Evolutionary conservation across 805 yeast species (phyloP).

Genomic region (Candida broadrunensis): DNA sequence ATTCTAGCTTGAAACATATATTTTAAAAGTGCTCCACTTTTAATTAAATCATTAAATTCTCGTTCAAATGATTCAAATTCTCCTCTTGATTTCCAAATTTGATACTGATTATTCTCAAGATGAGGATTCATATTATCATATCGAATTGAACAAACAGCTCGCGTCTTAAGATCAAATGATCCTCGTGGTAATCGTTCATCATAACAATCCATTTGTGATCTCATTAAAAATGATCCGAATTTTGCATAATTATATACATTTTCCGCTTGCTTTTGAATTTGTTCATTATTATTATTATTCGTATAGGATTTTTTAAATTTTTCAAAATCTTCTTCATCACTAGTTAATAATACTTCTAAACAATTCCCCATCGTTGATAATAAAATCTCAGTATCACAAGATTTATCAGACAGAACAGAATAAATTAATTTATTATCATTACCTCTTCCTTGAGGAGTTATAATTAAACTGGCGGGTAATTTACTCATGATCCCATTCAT

Average conservation of each 20-base stretch:
- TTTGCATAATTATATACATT: slow-evolving; percentile 68
- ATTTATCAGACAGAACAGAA: slow-evolving; percentile 70
- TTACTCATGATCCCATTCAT: slow-evolving; percentile 41
- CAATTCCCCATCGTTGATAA: slow-evolving; percentile 76
- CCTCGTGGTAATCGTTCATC: slow-evolving; percentile 81
- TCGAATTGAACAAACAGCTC: slow-evolving; percentile 87
- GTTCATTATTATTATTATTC: slow-evolving; percentile 3
- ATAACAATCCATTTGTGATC: slow-evolving; percentile 88
- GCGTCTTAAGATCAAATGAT: slow-evolving; percentile 84
- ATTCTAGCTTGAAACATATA: slow-evolving; percentile 89
- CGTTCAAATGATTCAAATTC: slow-evolving; percentile 75
- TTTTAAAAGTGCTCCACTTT: slow-evolving; percentile 72
- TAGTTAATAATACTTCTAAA: slow-evolving; percentile 72
- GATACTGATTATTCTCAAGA: slow-evolving; percentile 58
- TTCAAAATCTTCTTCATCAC: slow-evolving; percentile 50
- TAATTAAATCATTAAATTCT: slow-evolving; percentile 71
- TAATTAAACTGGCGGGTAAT: slow-evolving; percentile 47
- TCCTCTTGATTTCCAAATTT: slow-evolving; percentile 61
- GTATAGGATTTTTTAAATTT: slow-evolving; percentile 22
- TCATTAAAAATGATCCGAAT: slow-evolving; percentile 66
- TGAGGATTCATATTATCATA: slow-evolving; percentile 68
- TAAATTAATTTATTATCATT: slow-evolving; percentile 32
- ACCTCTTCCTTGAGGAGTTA: slow-evolving; percentile 43
- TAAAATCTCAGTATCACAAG: slow-evolving; percentile 63
- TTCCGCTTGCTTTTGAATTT: slow-evolving; percentile 10